Base-by-base conservation (phyloP, 257 asterid genomes). In the Ophiorrhiza pumila region DNA sequence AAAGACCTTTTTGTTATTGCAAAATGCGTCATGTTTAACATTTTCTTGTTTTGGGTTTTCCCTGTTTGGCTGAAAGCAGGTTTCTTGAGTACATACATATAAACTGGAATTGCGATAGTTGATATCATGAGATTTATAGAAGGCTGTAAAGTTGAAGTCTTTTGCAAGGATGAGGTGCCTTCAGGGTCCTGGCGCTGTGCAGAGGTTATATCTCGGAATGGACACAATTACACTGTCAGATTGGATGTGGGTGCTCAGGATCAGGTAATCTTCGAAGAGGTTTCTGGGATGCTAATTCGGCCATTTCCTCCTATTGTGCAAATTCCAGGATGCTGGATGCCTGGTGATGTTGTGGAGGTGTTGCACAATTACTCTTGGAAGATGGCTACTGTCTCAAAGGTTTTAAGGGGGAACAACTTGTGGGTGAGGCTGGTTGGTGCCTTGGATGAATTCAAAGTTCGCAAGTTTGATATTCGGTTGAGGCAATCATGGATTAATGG, bases 261-360 rank as follows among this genome's bases (percentile, higher is more conserved):
- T 20, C 74, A 64, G 46, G 62, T 25, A 2, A 35, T 32, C 25
- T 62, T 60, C 22, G 79, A 79, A 71, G 76, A 71, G 53, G 82
- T 79, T 9, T 65, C 79, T 25, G 73, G 73, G 72, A 68, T 67
- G 74, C 66, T 64, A 32, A 62, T 84, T 34, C 80, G 88, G 79
- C 88, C 88, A 25, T 68, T 39, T 46, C 86, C 88, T 31, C 79
- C 80, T 68, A 53, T 49, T 14, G 41, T 59, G 12, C 76, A 71
- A 56, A 43, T 57, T 29, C 74, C 75, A 5, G 69, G 78, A 43
- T 68, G 68, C 71, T 82, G 81, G 76, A 56, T 32, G 60, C 68
- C 74, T 71, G 84, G 88, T 57, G 84, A 79, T 37, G 80, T 84
- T 50, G 73, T 84, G 23, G 88, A 84, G 81, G 82, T 84, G 47